Percentiles rank a stretch among this genome's conserved stretches.
phyloP scores from a whole-genome alignment of 2,329 filamentous ascomycete species.

The Fusarium sp. region DNA sequence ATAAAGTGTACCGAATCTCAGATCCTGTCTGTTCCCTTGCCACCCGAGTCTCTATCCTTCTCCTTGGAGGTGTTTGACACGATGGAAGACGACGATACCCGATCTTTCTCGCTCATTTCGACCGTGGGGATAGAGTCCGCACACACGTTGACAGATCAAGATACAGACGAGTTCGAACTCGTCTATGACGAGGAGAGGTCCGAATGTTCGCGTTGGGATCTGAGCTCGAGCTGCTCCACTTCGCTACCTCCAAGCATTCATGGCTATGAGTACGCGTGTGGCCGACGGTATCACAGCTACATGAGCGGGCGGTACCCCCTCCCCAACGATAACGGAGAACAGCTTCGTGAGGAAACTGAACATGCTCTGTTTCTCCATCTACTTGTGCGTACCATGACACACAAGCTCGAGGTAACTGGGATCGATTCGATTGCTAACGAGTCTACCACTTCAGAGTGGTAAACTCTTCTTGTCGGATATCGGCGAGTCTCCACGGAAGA shows the following conservation, averaged over 20 bases:
- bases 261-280: conserved; percentile 47
- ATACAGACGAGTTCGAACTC: conserved; percentile 45
- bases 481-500: conserved; percentile 51
- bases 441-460: conserved; percentile 43
- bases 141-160: conserved; percentile 42
- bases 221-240: conserved; percentile 44
- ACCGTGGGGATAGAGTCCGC: conserved; percentile 40
- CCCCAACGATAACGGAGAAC: conserved; percentile 57
- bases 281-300: conserved; percentile 55
- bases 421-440: conserved; percentile 3
- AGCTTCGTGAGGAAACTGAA: conserved; percentile 55
- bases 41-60: background rate
- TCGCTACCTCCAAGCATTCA: conserved; percentile 48
- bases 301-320: conserved; percentile 55
- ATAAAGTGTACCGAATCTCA: conserved; percentile 28
- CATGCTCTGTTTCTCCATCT: conserved; percentile 57
- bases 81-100: conserved; percentile 41
- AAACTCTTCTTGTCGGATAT: conserved; percentile 53
- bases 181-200: conserved; percentile 38
- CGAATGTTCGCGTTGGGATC: conserved; percentile 37
- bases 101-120: conserved; percentile 46
- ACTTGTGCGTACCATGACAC: conserved; percentile 42
- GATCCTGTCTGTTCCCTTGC: conserved; percentile 1
- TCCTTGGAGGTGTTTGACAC: background rate
- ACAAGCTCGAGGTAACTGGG: background rate